Percentiles rank a stretch among this genome's conserved stretches.
phyloP scores from a whole-genome alignment of 805 yeast genomes.

The Kodamaea sagamina region DNA sequence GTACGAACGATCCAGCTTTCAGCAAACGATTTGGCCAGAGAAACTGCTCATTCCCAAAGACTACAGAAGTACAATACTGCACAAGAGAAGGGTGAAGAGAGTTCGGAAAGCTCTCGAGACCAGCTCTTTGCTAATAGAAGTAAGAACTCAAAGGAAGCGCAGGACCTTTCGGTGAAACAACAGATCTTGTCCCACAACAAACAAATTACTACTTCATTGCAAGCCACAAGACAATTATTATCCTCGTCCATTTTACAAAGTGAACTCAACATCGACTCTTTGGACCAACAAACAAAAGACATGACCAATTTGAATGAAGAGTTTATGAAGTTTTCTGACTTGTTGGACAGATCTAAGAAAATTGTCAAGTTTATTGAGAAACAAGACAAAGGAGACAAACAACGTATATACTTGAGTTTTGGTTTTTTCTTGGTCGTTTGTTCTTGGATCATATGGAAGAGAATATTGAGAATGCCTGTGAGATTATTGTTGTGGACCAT shows the following conservation, averaged over 20 bases:
- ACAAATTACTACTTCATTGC: constrained; percentile 48
- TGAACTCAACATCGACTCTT: constrained; percentile 49
- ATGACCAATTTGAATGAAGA: constrained; percentile 43
- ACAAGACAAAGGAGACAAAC: constrained; percentile 50
- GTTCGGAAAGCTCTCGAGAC: constrained; percentile 12
- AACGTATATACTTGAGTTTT: constrained; percentile 49
- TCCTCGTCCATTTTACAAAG: constrained; percentile 52
- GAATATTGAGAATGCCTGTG: constrained; percentile 49
- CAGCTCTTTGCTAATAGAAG: constrained; percentile 28
- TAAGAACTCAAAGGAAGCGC: constrained; percentile 18
- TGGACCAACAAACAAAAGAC: constrained; percentile 49
- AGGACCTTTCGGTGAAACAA: constrained; percentile 34
- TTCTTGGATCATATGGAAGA: constrained; percentile 51
- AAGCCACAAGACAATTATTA: constrained; percentile 49
- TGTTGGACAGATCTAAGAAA: constrained; percentile 44
- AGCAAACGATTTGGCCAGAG: constrained; percentile 28
- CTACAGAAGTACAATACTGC: constrained; percentile 24
- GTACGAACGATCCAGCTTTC: constrained; percentile 33
- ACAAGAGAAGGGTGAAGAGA: neutral
- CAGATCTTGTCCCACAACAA: constrained; percentile 49
- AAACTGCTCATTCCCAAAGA: constrained; percentile 33
- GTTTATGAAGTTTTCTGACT: constrained; percentile 40
- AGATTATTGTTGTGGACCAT: constrained; percentile 48
- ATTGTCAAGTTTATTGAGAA: constrained; percentile 54
- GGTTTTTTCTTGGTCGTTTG: constrained; percentile 49